Percentiles rank a stretch among this genome's conserved stretches.
Conservation (phyloP, 768 basidiomycete species). For the Trametes cubensis region DNA sequence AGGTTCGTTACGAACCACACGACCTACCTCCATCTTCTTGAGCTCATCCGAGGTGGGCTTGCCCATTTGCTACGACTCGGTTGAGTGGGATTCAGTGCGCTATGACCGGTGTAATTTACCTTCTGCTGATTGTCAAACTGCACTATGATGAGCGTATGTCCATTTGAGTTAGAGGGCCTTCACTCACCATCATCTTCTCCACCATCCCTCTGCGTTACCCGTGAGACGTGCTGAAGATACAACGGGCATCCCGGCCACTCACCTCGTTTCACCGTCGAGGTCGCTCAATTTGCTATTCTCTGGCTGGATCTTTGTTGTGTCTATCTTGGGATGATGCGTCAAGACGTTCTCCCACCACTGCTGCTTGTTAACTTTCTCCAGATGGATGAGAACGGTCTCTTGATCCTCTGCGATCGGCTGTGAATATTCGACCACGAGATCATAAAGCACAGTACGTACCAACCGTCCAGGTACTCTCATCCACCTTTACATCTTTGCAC, state of each 20-base stretch:
- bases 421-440: background rate
- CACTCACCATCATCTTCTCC: conserved; percentile 99
- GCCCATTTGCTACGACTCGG: conserved; percentile 77
- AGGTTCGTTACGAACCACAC: conserved; percentile 5
- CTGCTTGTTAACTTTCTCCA: conserved; percentile 85
- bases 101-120: conserved; percentile 38
- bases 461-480: conserved; percentile 96
- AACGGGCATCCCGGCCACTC: conserved; percentile 16
- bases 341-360: conserved; percentile 99
- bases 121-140: conserved; percentile 83
- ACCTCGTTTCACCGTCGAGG: conserved; percentile 94
- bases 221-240: background rate
- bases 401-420: conserved; percentile 65
- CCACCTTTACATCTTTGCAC: conserved; percentile 91
- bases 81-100: background rate
- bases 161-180: conserved; percentile 8
- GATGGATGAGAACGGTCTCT: conserved; percentile 67
- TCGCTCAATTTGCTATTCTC: conserved; percentile 95
- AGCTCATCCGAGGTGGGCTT: conserved; percentile 94
- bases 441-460: conserved; percentile 52
- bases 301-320: conserved; percentile 94
- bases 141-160: background rate
- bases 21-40: conserved; percentile 83
- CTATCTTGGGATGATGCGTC: conserved; percentile 94
- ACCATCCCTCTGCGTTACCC: conserved; percentile 79